Evolutionary conservation across 1,284 basidiomycete genomes (phyloP).

Genomic region (Hemileccinum hortonii): DNA sequence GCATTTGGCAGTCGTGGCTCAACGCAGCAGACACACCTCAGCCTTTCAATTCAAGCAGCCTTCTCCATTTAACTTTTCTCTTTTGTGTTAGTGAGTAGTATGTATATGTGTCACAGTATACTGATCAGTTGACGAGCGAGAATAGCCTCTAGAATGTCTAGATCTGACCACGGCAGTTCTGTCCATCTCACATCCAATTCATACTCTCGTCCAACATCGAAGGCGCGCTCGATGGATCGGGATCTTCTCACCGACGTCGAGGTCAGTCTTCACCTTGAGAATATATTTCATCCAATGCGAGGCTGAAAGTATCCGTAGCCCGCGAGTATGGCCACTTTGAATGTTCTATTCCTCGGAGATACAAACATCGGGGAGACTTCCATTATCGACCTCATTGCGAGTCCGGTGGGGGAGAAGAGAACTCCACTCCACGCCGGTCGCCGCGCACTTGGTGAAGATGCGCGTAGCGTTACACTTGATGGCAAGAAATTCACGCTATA

Average conservation of each 20-base stretch:
- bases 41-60: not conserved
- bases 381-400: conserved; percentile 19
- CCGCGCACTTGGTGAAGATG: not conserved
- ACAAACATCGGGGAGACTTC: conserved; percentile 19
- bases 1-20: not conserved
- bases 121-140: not conserved
- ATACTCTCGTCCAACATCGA: conserved; percentile 13
- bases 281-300: not conserved
- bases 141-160: conserved; percentile 17
- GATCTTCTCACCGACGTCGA: not conserved
- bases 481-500: conserved; percentile 20
- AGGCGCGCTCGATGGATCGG: conserved; percentile 10
- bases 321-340: conserved; percentile 6
- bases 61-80: not conserved
- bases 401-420: conserved; percentile 4
- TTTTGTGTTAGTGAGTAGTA: conserved; percentile 17
- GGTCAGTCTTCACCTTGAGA: conserved; percentile 10
- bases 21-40: conserved; percentile 1
- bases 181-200: conserved; percentile 8
- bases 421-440: not conserved
- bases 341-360: conserved; percentile 27
- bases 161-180: conserved; percentile 12
- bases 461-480: conserved; percentile 13
- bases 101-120: not conserved
- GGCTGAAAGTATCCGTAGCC: conserved; percentile 14